Evolutionary conservation across 2,329 filamentous ascomycete genomes (phyloP).

Genomic region (Xylariomycetidae sp.): DNA sequence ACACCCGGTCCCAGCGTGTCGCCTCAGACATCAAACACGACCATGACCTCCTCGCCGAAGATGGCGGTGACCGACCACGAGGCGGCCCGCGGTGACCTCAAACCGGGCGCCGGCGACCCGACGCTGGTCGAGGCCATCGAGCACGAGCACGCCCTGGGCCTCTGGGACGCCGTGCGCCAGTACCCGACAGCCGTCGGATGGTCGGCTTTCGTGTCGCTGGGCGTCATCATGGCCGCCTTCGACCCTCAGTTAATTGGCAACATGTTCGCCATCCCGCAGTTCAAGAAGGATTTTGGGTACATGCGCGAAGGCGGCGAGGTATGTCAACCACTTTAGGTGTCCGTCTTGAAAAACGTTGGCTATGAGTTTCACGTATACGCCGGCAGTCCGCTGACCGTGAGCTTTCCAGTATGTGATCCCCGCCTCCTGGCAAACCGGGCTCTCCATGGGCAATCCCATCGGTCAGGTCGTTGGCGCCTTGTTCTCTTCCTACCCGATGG

Average conservation of each 20-base stretch:
- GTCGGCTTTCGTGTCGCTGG: conserved; percentile 54
- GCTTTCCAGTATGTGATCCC: conserved; percentile 19
- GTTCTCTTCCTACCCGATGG: conserved; percentile 40
- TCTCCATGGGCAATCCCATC: conserved; percentile 49
- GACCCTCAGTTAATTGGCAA: conserved; percentile 60
- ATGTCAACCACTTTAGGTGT: too few relatives aligned
- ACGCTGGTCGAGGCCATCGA: conserved; percentile 31
- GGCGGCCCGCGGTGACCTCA: conserved; percentile 7
- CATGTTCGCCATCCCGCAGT: conserved; percentile 40
- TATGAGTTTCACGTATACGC: too few relatives aligned
- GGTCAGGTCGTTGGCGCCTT: conserved; percentile 52
- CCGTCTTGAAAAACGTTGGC: too few relatives aligned
- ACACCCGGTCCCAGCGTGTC: too few relatives aligned
- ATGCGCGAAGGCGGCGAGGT: conserved; percentile 24
- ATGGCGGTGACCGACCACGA: conserved; percentile 11
- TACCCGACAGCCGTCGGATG: conserved; percentile 44
- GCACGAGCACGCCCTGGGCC: conserved; percentile 33
- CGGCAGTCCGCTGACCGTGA: conserved; percentile 2
- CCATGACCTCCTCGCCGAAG: conserved; percentile 1
- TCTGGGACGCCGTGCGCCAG: conserved; percentile 33
- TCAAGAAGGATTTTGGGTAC: conserved; percentile 28
- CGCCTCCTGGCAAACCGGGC: conserved; percentile 40
- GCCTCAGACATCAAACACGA: background rate
- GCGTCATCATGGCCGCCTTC: conserved; percentile 57
- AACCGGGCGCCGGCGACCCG: conserved; percentile 10